Conservation (phyloP, 2,329 filamentous ascomycete species). For the Ophiocordyceps camponoti-saundersi region DNA sequence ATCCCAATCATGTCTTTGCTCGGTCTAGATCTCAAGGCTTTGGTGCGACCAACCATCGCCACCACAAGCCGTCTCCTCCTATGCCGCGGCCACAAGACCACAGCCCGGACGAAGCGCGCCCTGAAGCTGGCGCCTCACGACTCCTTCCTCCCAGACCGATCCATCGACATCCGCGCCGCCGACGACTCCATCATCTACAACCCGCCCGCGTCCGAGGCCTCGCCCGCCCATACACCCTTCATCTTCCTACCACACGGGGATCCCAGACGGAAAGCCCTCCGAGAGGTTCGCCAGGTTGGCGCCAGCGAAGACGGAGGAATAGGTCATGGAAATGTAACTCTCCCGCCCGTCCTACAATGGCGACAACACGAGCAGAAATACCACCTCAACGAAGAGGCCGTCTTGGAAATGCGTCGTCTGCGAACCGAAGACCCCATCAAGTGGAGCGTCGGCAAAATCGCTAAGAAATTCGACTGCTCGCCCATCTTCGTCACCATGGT, state of each 20-base stretch:
- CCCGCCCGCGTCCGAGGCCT: slow-evolving; percentile 34
- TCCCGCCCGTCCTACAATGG: slow-evolving; percentile 19
- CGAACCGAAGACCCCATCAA: slow-evolving; percentile 31
- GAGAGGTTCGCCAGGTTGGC: slow-evolving; percentile 19
- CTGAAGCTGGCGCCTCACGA: slow-evolving; percentile 44
- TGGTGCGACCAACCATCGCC: slow-evolving; percentile 15
- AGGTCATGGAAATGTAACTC: slow-evolving; percentile 6
- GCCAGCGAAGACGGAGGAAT: slow-evolving; percentile 4
- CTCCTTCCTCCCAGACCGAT: slow-evolving; percentile 32
- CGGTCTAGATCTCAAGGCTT: slow-evolving; percentile 17
- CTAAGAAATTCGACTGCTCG: slow-evolving; percentile 37
- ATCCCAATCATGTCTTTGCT: neutral
- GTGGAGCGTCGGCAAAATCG: slow-evolving; percentile 37
- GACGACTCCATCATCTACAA: slow-evolving; percentile 34
- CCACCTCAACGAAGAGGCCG: slow-evolving; percentile 36
- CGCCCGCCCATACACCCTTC: slow-evolving; percentile 49
- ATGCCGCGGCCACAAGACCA: slow-evolving; percentile 30
- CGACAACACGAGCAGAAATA: slow-evolving; percentile 21
- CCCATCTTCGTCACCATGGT: slow-evolving; percentile 41
- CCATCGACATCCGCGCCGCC: slow-evolving; percentile 11
- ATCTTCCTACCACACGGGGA: slow-evolving; percentile 44
- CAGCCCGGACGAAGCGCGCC: slow-evolving; percentile 35
- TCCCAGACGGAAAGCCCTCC: slow-evolving; percentile 32
- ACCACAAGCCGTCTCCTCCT: slow-evolving; percentile 7
- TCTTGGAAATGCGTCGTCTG: slow-evolving; percentile 42